Percentiles rank a stretch among this genome's conserved stretches.
Conservation (phyloP, 176 grass and related monocot genomes). For the Carex littledalei region DNA sequence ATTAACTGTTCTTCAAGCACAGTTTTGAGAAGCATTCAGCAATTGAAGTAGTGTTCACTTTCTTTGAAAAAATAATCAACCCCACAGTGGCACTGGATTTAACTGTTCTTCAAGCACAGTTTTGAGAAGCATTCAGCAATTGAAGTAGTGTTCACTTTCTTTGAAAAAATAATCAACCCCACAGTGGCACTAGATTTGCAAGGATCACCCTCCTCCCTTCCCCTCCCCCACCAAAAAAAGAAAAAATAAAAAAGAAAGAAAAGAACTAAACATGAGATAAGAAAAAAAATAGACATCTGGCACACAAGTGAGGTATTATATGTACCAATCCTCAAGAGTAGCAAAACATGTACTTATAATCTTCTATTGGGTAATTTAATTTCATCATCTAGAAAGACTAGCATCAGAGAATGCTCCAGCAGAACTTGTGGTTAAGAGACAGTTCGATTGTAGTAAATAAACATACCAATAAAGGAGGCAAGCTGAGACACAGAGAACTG, state of each 20-base stretch:
- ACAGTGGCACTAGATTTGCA: neutral
- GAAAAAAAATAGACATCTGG: neutral
- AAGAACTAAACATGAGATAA: neutral
- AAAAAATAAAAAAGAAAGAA: neutral
- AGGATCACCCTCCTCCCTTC: neutral
- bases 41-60: neutral
- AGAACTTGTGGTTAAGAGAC: neutral
- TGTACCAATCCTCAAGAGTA: neutral
- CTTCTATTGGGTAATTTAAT: conserved; percentile 1
- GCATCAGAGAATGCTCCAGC: neutral
- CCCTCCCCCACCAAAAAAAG: neutral
- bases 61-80: neutral
- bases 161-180: neutral
- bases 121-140: neutral
- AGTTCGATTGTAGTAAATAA: neutral
- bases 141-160: neutral
- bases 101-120: neutral
- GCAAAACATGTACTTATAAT: neutral
- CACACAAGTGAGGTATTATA: neutral
- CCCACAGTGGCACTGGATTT: neutral
- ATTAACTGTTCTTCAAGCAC: neutral
- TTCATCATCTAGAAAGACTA: conserved; percentile 12
- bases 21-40: neutral
- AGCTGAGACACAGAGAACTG: conserved; percentile 63
- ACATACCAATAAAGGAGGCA: conserved; percentile 90